Evolutionary conservation across 2,329 filamentous ascomycete genomes (phyloP).

Genomic region (Thermoascus crustaceus): DNA sequence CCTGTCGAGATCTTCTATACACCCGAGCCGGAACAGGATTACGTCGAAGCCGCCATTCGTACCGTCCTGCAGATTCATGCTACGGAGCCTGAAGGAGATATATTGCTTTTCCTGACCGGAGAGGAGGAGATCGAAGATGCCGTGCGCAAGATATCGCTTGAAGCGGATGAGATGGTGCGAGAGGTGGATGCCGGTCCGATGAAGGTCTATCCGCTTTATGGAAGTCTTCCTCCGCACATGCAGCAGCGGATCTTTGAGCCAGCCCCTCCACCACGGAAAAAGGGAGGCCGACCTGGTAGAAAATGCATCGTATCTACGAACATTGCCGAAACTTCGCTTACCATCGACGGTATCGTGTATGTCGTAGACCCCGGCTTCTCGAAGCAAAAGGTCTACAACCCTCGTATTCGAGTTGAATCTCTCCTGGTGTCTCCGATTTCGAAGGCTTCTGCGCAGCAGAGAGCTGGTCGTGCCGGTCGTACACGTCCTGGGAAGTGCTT

Average conservation of each 20-base stretch:
- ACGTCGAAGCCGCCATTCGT: conserved; percentile 87
- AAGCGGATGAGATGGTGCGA: conserved; percentile 82
- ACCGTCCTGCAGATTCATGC: conserved; percentile 97
- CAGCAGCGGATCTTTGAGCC: conserved; percentile 94
- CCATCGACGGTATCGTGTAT: conserved; percentile 97
- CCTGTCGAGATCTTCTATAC: conserved; percentile 99
- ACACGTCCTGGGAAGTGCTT: conserved; percentile 98
- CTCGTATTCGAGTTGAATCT: conserved; percentile 90
- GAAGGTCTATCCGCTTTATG: conserved; percentile 87
- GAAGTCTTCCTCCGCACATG: conserved; percentile 81
- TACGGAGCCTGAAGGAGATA: conserved; percentile 83
- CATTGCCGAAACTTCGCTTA: conserved; percentile 94
- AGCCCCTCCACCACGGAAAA: conserved; percentile 62
- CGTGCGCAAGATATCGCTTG: conserved; percentile 79
- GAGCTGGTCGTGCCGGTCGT: conserved; percentile 98
- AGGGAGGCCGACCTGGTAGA: conserved; percentile 76
- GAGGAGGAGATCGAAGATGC: conserved; percentile 99
- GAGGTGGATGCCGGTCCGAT: conserved; percentile 89
- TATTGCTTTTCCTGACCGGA: conserved; percentile 89
- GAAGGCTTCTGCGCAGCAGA: conserved; percentile 92
- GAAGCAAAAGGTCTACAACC: conserved; percentile 99
- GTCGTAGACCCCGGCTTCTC: conserved; percentile 99
- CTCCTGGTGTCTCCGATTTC: conserved; percentile 96
- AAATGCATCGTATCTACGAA: conserved; percentile 95
- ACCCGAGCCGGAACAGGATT: conserved; percentile 89